Evolutionary conservation across 2,329 filamentous ascomycete genomes (phyloP).

Genomic region (Myriosclerotinia curreyana): DNA sequence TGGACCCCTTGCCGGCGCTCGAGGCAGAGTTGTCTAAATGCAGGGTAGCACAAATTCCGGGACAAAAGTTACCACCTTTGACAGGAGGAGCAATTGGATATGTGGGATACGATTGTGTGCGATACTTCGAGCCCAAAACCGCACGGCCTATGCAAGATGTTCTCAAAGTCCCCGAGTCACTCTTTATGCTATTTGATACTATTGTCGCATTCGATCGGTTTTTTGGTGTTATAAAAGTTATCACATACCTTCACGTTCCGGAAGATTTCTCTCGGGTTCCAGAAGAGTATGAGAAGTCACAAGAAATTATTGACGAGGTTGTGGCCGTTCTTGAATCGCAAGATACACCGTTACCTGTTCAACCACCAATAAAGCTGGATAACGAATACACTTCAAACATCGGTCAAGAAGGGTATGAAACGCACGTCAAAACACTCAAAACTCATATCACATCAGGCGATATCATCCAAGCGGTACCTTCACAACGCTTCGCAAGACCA

Average conservation of each 20-base stretch:
- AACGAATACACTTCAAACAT: conserved; percentile 90
- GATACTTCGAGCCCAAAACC: conserved; percentile 98
- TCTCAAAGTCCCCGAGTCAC: conserved; percentile 81
- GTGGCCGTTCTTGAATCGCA: conserved; percentile 70
- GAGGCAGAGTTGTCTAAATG: conserved; percentile 76
- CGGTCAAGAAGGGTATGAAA: conserved; percentile 81
- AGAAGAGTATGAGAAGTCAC: conserved; percentile 67
- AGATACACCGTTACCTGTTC: conserved; percentile 73
- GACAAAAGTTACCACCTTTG: conserved; percentile 77
- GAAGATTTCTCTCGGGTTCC: conserved; percentile 55
- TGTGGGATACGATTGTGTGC: conserved; percentile 94
- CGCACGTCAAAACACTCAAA: conserved; percentile 82
- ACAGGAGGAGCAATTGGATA: conserved; percentile 94
- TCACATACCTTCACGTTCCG: conserved; percentile 81
- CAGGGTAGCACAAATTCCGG: conserved; percentile 79
- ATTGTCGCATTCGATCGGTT: conserved; percentile 94
- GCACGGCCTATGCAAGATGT: conserved; percentile 83
- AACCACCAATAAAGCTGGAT: conserved; percentile 67
- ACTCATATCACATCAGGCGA: conserved; percentile 87
- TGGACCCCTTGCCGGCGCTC: conserved; percentile 79
- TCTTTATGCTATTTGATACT: conserved; percentile 97
- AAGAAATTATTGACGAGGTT: conserved; percentile 60
- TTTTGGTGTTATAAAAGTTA: conserved; percentile 86
- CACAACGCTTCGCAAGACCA: conserved; percentile 84
- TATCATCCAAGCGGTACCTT: conserved; percentile 97